Conservation (phyloP, 352 stramenopile species). For the Pythium angustatum region DNA sequence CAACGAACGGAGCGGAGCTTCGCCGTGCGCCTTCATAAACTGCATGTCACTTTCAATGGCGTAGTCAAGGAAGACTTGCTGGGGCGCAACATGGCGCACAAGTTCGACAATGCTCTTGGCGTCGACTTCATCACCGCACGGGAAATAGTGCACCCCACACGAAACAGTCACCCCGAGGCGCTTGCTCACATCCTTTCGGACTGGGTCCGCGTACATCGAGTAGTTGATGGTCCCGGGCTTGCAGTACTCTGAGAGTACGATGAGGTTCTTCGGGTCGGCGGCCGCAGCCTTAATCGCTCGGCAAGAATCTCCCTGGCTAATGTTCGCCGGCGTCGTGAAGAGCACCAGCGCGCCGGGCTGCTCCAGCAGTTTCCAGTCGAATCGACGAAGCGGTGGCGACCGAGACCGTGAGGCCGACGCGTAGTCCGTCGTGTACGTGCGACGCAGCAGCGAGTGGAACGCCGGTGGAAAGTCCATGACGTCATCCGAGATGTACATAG, state of each 20-base stretch:
- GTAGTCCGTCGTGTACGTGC: constrained; percentile 59
- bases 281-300: constrained; percentile 63
- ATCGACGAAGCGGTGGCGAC: constrained; percentile 24
- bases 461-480: constrained; percentile 57
- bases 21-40: constrained; percentile 65
- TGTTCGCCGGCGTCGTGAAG: constrained; percentile 78
- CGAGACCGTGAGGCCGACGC: background rate
- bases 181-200: constrained; percentile 72
- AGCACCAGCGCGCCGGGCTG: constrained; percentile 71
- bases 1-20: constrained; percentile 1
- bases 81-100: constrained; percentile 50
- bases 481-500: constrained; percentile 71
- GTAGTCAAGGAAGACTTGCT: constrained; percentile 73
- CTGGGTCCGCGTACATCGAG: constrained; percentile 73
- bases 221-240: constrained; percentile 83
- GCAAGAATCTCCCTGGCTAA: constrained; percentile 69
- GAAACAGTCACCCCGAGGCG: constrained; percentile 61
- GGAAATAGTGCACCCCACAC: constrained; percentile 85
- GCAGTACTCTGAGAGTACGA: constrained; percentile 84
- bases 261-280: constrained; percentile 76
- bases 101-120: constrained; percentile 84
- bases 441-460: constrained; percentile 59
- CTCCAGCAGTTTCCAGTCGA: constrained; percentile 73
- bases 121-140: constrained; percentile 82
- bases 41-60: constrained; percentile 54